These are phyloP conservation scores for Phytophthora pisi DNA, from an alignment of 352 stramenopile genomes.

Conservation along the genomic window DNA sequence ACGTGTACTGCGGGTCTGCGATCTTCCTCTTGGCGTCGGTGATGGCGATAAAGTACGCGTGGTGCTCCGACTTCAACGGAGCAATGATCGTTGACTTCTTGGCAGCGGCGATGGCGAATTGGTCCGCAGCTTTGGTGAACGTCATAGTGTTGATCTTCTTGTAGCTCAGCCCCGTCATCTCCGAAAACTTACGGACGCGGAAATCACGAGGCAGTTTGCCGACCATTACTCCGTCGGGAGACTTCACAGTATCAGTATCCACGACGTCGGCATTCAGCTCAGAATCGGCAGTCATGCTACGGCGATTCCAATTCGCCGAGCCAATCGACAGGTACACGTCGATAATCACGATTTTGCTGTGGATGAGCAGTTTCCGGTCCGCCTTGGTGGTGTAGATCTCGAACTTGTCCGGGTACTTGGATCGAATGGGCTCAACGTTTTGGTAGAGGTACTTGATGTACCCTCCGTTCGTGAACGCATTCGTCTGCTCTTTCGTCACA, in stretches of 20 bases:
- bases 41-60: not conserved
- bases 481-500: slow-evolving; percentile 37
- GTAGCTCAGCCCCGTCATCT: slow-evolving; percentile 50
- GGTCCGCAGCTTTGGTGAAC: slow-evolving; percentile 41
- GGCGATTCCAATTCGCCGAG: slow-evolving; percentile 64
- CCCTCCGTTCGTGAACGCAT: slow-evolving; percentile 18
- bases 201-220: too few relatives aligned
- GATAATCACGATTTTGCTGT: slow-evolving; percentile 56
- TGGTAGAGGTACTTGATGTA: slow-evolving; percentile 58
- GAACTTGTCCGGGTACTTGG: slow-evolving; percentile 22
- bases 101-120: slow-evolving; percentile 15
- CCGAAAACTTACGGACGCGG: slow-evolving; percentile 45
- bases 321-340: slow-evolving; percentile 63
- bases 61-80: not conserved
- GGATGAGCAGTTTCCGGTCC: slow-evolving; percentile 43
- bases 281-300: slow-evolving; percentile 47
- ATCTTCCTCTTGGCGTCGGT: not conserved
- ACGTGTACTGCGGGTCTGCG: not conserved
- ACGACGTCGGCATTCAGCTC: slow-evolving; percentile 59
- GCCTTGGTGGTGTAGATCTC: slow-evolving; percentile 42
- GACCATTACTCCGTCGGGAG: too few relatives aligned
- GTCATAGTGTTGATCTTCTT: slow-evolving; percentile 49
- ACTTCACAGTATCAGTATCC: slow-evolving; percentile 19
- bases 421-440: slow-evolving; percentile 42
- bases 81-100: not conserved